A percentile compares a stretch with the other conserved stretches of the same genome.
Conservation (phyloP, 1,284 basidiomycete genomes). For the Abortiporus biennis region DNA sequence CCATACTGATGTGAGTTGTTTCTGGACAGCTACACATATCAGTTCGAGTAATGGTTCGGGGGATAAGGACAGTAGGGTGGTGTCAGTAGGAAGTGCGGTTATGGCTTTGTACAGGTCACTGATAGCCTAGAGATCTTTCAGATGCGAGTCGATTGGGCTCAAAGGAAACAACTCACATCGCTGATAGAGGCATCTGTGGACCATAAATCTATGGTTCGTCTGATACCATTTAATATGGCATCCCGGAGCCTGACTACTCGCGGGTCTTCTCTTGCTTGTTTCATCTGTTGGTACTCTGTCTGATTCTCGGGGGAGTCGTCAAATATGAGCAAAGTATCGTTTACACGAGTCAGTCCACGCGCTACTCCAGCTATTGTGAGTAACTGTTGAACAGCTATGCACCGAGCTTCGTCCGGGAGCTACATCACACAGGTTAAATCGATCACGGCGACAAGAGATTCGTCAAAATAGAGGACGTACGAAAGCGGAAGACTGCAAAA, state of each 20-base stretch:
- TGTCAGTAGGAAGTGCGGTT: conserved; percentile 65
- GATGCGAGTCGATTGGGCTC: conserved; percentile 3
- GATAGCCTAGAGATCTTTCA: conserved; percentile 43
- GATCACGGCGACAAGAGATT: conserved; percentile 6
- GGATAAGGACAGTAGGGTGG: conserved; percentile 73
- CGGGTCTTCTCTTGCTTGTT: conserved; percentile 56
- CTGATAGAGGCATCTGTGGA: conserved; percentile 72
- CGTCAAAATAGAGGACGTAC: conserved; percentile 29
- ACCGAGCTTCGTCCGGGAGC: conserved; percentile 64
- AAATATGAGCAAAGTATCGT: conserved; percentile 61
- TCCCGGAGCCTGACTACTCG: conserved; percentile 60
- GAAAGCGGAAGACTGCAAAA: conserved; percentile 45
- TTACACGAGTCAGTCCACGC: conserved; percentile 74
- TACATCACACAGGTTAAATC: conserved; percentile 24
- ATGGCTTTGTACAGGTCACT: conserved; percentile 80
- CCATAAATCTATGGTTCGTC: conserved; percentile 63
- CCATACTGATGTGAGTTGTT: conserved; percentile 79
- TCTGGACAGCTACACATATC: conserved; percentile 69
- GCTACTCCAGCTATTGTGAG: conserved; percentile 79
- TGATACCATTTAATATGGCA: conserved; percentile 53
- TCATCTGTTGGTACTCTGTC: conserved; percentile 47
- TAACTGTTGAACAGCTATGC: conserved; percentile 58
- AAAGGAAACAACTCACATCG: conserved; percentile 45
- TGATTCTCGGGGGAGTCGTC: conserved; percentile 49
- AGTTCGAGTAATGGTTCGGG: conserved; percentile 74